Evolutionary conservation across 176 grass and related monocot species (phyloP).

Genomic region (Carex pumila): DNA sequence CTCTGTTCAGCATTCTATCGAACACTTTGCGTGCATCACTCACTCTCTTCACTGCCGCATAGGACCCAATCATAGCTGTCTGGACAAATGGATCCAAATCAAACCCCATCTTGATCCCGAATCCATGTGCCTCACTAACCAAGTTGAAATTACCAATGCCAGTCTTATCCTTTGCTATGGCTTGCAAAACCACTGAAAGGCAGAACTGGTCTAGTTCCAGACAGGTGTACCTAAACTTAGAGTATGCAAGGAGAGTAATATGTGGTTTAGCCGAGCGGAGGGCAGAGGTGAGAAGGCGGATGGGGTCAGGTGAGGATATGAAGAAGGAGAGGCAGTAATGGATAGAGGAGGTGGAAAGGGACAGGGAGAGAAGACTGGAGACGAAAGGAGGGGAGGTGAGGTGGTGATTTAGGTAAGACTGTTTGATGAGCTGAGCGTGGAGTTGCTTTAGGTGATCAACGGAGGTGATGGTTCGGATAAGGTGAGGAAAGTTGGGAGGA

Average conservation of each 20-base stretch:
- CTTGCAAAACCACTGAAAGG: conserved; percentile 50
- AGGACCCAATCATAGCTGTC: conserved; percentile 47
- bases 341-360: conserved; percentile 24
- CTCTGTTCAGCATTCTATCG: conserved; percentile 45
- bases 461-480: conserved; percentile 8
- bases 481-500: not conserved
- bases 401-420: conserved; percentile 20
- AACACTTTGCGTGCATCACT: conserved; percentile 47
- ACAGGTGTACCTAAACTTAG: conserved; percentile 32
- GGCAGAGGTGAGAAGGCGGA: conserved; percentile 7
- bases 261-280: conserved; percentile 14
- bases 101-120: conserved; percentile 34
- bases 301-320: conserved; percentile 10
- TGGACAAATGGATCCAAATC: conserved; percentile 51
- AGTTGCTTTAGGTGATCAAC: conserved; percentile 44
- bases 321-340: conserved; percentile 30
- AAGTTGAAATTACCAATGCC: not conserved
- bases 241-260: conserved; percentile 34
- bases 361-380: conserved; percentile 27
- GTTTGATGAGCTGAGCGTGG: conserved; percentile 59
- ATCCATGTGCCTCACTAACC: conserved; percentile 27
- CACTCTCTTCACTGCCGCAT: conserved; percentile 10
- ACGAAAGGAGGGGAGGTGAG: conserved; percentile 22
- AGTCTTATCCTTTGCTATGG: conserved; percentile 7
- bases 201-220: conserved; percentile 36